phyloP scores from a whole-genome alignment of 2,329 filamentous ascomycete genomes.

The Trichoderma aggressivum region DNA sequence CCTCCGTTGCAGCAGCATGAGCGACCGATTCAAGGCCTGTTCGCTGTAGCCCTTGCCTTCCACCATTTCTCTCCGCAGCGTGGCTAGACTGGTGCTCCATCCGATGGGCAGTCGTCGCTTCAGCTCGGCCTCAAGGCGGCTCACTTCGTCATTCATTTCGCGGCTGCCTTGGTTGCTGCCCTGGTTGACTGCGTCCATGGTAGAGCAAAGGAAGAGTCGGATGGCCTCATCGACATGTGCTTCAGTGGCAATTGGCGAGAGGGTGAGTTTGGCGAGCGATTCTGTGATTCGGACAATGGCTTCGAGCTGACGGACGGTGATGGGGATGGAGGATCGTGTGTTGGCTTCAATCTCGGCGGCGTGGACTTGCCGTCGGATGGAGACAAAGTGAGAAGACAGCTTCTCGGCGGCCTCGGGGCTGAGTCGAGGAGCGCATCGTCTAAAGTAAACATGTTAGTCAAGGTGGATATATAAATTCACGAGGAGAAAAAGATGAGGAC shows the following conservation, averaged over 20 bases:
- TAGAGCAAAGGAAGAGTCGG: slow-evolving; percentile 89
- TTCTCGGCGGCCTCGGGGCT: slow-evolving; percentile 91
- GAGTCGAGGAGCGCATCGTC: slow-evolving; percentile 86
- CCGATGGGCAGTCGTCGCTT: slow-evolving; percentile 85
- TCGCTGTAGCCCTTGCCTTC: slow-evolving; percentile 89
- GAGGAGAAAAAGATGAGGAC: slow-evolving; percentile 32
- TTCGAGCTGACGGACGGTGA: slow-evolving; percentile 95
- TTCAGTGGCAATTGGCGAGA: slow-evolving; percentile 84
- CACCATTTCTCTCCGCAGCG: slow-evolving; percentile 83
- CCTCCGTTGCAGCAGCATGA: slow-evolving; percentile 81
- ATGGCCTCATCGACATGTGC: slow-evolving; percentile 96
- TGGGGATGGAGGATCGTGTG: slow-evolving; percentile 87
- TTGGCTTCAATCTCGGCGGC: slow-evolving; percentile 87
- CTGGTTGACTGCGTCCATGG: slow-evolving; percentile 96
- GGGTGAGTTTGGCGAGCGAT: slow-evolving; percentile 84
- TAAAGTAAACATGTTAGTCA: slow-evolving; percentile 32
- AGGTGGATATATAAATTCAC: neutral
- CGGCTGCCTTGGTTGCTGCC: slow-evolving; percentile 79
- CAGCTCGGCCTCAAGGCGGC: slow-evolving; percentile 83
- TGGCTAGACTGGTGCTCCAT: slow-evolving; percentile 89
- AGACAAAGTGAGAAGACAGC: slow-evolving; percentile 94
- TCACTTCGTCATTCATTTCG: slow-evolving; percentile 86
- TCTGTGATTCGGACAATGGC: slow-evolving; percentile 97
- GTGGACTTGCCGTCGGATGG: slow-evolving; percentile 91
- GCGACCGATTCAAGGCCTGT: slow-evolving; percentile 75